Conservation (phyloP, 75 land plant genomes). For the Sequoia sempervirens region DNA sequence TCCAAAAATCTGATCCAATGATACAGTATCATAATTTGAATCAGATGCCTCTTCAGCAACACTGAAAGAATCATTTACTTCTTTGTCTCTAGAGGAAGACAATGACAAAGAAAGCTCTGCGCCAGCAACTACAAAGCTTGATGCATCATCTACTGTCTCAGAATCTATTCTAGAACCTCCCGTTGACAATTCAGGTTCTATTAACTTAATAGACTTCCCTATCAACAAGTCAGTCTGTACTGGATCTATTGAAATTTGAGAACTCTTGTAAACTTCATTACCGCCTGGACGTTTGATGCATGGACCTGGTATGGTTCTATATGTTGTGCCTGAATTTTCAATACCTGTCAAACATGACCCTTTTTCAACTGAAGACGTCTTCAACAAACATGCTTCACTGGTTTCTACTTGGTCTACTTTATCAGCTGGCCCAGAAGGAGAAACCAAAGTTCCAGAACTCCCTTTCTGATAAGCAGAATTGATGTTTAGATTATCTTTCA, state of each 20-base stretch:
- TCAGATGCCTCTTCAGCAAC: slow-evolving; percentile 14
- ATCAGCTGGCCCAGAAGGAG: not conserved
- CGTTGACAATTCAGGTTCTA: slow-evolving; percentile 3
- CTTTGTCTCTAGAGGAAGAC: slow-evolving; percentile 28
- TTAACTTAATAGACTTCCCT: not conserved
- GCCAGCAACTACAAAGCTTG: slow-evolving; percentile 23
- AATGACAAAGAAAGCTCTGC: slow-evolving; percentile 60
- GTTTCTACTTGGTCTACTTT: not conserved
- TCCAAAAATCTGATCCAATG: slow-evolving; percentile 26
- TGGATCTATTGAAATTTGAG: not conserved
- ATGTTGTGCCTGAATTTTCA: not conserved
- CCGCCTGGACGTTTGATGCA: not conserved
- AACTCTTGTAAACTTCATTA: slow-evolving; percentile 2
- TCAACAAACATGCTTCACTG: not conserved
- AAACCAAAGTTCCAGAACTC: slow-evolving; percentile 6
- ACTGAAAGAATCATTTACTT: slow-evolving; percentile 8
- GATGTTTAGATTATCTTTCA: not conserved
- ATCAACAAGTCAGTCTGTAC: slow-evolving; percentile 10
- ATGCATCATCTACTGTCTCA: slow-evolving; percentile 1
- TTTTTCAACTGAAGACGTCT: not conserved
- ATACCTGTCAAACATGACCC: not conserved
- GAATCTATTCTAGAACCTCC: not conserved
- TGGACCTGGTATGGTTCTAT: slow-evolving; percentile 3
- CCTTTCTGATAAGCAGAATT: not conserved
- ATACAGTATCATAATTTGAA: slow-evolving; percentile 13